Evolutionary conservation across 2,329 filamentous ascomycete genomes (phyloP), one percentile per base, ranked within the genome.

Genomic region (Pestalotiopsis sp.): DNA sequence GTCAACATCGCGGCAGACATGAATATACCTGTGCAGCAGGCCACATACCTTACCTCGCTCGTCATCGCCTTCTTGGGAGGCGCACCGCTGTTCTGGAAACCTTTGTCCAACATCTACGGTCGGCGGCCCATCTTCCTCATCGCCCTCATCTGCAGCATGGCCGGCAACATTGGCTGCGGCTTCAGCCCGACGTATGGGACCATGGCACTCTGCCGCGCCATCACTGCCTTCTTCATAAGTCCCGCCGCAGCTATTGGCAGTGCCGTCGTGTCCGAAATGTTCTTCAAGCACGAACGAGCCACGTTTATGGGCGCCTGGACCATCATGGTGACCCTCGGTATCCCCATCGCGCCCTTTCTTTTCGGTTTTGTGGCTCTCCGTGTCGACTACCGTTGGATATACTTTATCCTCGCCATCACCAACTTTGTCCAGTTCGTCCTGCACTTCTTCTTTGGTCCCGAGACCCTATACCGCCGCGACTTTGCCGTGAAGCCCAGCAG

Each of bases 301-400:
- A 81, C 80, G 63, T 87, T 85, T 64, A 88, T 89, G 83, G 87
- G 87, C 36, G 78, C 88, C n/a, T 88, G 87, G 87, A 88, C 86
- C 1, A 73, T 75, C 11, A 64, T 76, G 80, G 71, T 75, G 12
- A 72, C 72, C 4, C 67, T 75, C 0, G 76, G 70, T 70, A 76
- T 73, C 68, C 78, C 69, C 52, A 73, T 75, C 7, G 77, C 78
- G 2, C 78, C 79, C 0, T 74, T 81, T 27, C 73, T 80, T 17
- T 78, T 85, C 57, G 81, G 83, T 1, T 82, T 81, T 36, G 86
- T 89, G 0, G 82, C 84, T 0, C 78, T 85, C 68, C 81, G 84
- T 11, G 83, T 85, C 14, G 83, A 85, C 0, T 90, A 86, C 67
- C 81, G 84, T 17, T 90, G 87, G 87, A 88, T 89, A 31, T 90